Conservation (phyloP, 768 basidiomycete genomes). For the Amanita pallidorosea region DNA sequence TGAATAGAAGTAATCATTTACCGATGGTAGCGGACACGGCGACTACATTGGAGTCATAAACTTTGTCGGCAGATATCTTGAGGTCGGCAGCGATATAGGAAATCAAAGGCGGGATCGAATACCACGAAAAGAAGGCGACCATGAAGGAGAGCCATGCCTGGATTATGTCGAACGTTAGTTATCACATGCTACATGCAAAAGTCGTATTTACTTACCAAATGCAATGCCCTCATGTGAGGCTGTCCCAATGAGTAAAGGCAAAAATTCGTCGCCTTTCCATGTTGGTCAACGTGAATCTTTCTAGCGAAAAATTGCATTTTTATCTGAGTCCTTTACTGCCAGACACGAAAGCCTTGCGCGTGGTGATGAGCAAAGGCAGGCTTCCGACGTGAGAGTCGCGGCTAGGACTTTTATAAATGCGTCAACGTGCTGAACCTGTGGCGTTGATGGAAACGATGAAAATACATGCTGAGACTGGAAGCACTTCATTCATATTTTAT, state of each 20-base stretch:
- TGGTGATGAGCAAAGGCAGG: too few relatives aligned
- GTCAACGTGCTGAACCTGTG: too few relatives aligned
- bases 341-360: too few relatives aligned
- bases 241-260: background rate
- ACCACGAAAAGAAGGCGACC: constrained; percentile 2
- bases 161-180: background rate
- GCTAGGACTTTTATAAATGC: too few relatives aligned
- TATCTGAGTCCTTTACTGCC: background rate
- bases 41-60: constrained; percentile 2
- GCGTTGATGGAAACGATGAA: too few relatives aligned
- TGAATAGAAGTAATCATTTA: background rate
- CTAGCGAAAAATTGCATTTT: constrained; percentile 1
- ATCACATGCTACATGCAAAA: background rate
- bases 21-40: constrained; percentile 1
- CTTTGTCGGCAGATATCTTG: background rate
- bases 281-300: background rate
- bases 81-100: background rate
- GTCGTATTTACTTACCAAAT: background rate
- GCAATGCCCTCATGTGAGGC: constrained; percentile 2
- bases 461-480: too few relatives aligned
- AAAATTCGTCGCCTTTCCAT: constrained; percentile 3
- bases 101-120: constrained; percentile 3
- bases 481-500: too few relatives aligned
- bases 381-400: too few relatives aligned
- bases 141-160: constrained; percentile 2